phyloP scores from a whole-genome alignment of 1,284 basidiomycete genomes.

The Kalmanozyma brasiliensis region DNA sequence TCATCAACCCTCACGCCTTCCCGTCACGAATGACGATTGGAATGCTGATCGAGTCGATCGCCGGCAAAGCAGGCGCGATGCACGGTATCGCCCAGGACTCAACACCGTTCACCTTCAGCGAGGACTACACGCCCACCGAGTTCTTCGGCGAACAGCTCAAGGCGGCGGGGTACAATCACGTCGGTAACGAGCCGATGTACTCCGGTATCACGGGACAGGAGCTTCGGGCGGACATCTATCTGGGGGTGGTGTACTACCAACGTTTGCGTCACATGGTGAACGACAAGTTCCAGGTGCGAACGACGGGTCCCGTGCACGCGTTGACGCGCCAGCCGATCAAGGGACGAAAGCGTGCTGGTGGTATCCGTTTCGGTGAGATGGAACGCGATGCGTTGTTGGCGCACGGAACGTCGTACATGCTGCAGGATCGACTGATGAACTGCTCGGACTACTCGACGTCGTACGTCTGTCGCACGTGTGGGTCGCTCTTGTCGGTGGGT shows the following conservation, averaged over 20 bases:
- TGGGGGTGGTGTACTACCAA: constrained; percentile 98
- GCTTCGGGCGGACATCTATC: constrained; percentile 97
- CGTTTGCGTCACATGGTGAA: constrained; percentile 98
- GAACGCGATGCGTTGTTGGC: constrained; percentile 98
- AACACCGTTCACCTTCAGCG: constrained; percentile 82
- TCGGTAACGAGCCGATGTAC: constrained; percentile 99
- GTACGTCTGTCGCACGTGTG: constrained; percentile 96
- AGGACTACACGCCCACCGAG: constrained; percentile 92
- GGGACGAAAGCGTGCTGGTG: constrained; percentile 97
- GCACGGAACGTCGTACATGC: constrained; percentile 95
- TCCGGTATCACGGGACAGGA: constrained; percentile 98
- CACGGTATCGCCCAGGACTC: constrained; percentile 98
- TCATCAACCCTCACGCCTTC: constrained; percentile 99
- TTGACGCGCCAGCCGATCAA: constrained; percentile 97
- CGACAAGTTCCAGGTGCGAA: constrained; percentile 99
- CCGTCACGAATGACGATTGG: constrained; percentile 99
- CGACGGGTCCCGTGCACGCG: constrained; percentile 94
- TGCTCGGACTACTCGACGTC: constrained; percentile 99
- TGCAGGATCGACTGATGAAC: constrained; percentile 99
- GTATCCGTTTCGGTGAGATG: constrained; percentile 99
- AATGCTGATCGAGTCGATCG: constrained; percentile 99
- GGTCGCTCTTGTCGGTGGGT: constrained; percentile 89
- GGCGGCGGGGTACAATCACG: constrained; percentile 96
- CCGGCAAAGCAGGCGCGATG: constrained; percentile 97
- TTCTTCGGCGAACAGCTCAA: constrained; percentile 96